These are phyloP conservation scores for Urtica urens DNA, from an alignment of 306 rosid genomes.

Conservation along the genomic window DNA sequence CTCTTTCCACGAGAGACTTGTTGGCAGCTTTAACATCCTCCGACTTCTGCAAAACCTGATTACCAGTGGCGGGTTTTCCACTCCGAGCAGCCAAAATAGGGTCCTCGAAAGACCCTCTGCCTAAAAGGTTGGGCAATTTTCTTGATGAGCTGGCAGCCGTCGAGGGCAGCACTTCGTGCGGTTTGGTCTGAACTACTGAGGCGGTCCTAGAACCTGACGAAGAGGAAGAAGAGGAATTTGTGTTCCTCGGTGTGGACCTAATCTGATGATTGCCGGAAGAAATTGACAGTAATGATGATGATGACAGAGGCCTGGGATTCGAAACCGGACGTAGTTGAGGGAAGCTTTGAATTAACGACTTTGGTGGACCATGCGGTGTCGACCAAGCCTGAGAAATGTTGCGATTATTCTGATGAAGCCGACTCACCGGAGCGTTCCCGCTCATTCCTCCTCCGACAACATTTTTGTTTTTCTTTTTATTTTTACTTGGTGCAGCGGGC, in stretches of 20 bases:
- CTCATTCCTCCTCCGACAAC: constrained; percentile 40
- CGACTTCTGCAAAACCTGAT: constrained; percentile 30
- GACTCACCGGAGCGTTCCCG: constrained; percentile 62
- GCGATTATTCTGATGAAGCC: constrained; percentile 42
- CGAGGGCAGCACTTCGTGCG: constrained; percentile 2
- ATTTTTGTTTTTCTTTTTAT: constrained; percentile 35
- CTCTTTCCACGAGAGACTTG: constrained; percentile 76
- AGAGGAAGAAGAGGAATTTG: not conserved
- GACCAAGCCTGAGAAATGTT: constrained; percentile 67
- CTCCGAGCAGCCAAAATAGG: constrained; percentile 57
- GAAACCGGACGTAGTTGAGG: constrained; percentile 26
- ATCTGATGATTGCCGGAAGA: not conserved
- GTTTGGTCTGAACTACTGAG: constrained; percentile 1
- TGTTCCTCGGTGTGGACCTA: not conserved
- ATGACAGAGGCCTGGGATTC: constrained; percentile 29
- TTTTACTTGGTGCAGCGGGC: constrained; percentile 32
- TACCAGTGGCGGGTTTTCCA: constrained; percentile 36
- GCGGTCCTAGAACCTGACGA: not conserved
- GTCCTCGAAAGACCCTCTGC: constrained; percentile 31
- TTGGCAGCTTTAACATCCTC: constrained; percentile 75
- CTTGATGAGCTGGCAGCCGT: constrained; percentile 25
- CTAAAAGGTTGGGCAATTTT: constrained; percentile 55
- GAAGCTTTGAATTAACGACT: not conserved
- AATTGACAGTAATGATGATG: no score
- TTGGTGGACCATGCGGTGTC: constrained; percentile 30